phyloP scores from a whole-genome alignment of 257 asterid species.

The Salvia miltiorrhiza region DNA sequence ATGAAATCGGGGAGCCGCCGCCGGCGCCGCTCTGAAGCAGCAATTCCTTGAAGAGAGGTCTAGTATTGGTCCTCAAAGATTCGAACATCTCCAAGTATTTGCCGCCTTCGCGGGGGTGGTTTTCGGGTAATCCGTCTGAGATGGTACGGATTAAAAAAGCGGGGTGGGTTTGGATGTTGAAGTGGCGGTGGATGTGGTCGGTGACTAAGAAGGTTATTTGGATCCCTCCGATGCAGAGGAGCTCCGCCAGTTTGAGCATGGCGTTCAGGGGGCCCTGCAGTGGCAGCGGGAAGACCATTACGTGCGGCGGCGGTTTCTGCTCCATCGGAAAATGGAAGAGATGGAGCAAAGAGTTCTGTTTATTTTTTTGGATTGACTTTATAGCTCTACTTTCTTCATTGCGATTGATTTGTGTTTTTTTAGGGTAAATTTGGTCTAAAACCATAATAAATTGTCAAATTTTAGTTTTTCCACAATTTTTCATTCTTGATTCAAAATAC shows the following conservation, averaged over 20 bases:
- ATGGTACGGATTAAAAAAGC: slow-evolving; percentile 40
- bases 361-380: no score
- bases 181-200: slow-evolving; percentile 31
- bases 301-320: slow-evolving; percentile 28
- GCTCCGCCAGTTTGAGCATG: slow-evolving; percentile 65
- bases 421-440: no score
- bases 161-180: slow-evolving; percentile 38
- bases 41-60: slow-evolving; percentile 46
- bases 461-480: no score
- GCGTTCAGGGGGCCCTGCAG: slow-evolving; percentile 69
- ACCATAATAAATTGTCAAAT: no score
- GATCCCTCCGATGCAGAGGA: slow-evolving; percentile 41
- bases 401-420: no score
- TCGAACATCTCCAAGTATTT: slow-evolving; percentile 41
- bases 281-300: slow-evolving; percentile 63
- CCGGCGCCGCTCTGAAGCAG: slow-evolving; percentile 16
- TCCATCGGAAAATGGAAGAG: slow-evolving; percentile 11
- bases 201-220: slow-evolving; percentile 53
- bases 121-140: slow-evolving; percentile 55
- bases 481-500: no score
- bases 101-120: slow-evolving; percentile 46
- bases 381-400: no score
- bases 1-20: slow-evolving; percentile 24
- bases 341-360: no score
- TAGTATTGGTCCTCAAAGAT: slow-evolving; percentile 34